Percentiles rank a stretch among this genome's conserved stretches.
phyloP scores from a whole-genome alignment of 768 basidiomycete genomes.

The Calocybe cyanea region DNA sequence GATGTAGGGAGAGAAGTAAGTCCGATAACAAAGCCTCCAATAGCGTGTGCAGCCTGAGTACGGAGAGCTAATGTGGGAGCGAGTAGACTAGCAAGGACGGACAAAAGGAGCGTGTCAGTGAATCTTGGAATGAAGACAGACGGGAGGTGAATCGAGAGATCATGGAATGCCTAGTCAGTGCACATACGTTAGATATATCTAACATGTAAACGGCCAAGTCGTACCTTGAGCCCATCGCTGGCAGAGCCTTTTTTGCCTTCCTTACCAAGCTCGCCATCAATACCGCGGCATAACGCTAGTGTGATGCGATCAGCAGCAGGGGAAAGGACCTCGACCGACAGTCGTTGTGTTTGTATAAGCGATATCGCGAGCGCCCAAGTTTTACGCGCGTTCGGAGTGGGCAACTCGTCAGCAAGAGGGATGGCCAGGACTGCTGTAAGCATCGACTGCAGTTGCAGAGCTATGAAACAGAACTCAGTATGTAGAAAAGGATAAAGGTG shows the following conservation, averaged over 20 bases:
- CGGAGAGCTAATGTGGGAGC: constrained; percentile 64
- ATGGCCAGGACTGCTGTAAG: constrained; percentile 66
- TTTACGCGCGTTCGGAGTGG: constrained; percentile 83
- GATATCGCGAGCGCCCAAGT: constrained; percentile 77
- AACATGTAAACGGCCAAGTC: no score
- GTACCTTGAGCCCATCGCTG: constrained; percentile 74
- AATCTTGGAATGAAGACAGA: constrained; percentile 69
- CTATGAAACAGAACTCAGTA: constrained; percentile 29
- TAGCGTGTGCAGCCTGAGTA: constrained; percentile 69
- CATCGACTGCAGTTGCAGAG: constrained; percentile 54
- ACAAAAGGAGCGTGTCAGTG: constrained; percentile 42
- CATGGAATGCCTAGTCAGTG: constrained; percentile 61
- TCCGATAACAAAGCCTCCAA: constrained; percentile 64
- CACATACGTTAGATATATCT: no score
- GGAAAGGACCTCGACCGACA: constrained; percentile 56
- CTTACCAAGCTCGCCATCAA: constrained; percentile 82
- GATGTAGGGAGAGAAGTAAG: constrained; percentile 45
- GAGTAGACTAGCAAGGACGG: constrained; percentile 59
- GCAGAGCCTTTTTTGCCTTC: constrained; percentile 86
- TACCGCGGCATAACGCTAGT: constrained; percentile 67
- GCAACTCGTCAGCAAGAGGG: constrained; percentile 62
- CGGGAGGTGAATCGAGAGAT: constrained; percentile 62
- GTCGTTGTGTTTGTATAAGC: constrained; percentile 67
- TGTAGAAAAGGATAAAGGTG: constrained; percentile 12
- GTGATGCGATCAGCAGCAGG: constrained; percentile 67